Evolutionary conservation across 2,329 filamentous ascomycete species (phyloP).

Genomic region (Aureobasidium mangrovei): DNA sequence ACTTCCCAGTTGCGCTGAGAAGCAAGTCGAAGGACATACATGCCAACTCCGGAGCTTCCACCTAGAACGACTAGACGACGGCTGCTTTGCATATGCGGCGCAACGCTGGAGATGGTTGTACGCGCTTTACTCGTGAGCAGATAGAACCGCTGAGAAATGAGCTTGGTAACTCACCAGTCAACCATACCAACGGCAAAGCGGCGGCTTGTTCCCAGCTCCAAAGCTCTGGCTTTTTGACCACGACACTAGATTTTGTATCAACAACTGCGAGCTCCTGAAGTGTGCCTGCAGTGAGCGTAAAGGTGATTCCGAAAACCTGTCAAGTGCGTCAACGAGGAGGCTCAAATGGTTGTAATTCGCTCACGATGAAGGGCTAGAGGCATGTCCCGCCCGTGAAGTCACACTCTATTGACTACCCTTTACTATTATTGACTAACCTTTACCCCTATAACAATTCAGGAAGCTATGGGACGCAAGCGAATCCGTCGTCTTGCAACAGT

Average conservation of each 20-base stretch:
- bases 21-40: slow-evolving; percentile 27
- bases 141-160: too few species aligned
- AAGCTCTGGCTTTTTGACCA: slow-evolving; percentile 22
- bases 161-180: slow-evolving; percentile 13
- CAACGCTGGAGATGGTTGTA: slow-evolving; percentile 24
- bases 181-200: slow-evolving; percentile 25
- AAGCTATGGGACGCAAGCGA: too few species aligned
- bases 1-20: slow-evolving; percentile 28
- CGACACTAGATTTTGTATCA: slow-evolving; percentile 19
- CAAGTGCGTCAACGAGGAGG: not conserved
- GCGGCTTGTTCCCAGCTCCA: slow-evolving; percentile 27
- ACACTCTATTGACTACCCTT: too few species aligned
- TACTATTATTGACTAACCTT: too few species aligned
- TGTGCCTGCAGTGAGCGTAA: slow-evolving; percentile 21
- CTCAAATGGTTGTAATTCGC: not conserved
- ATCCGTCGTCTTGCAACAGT: too few species aligned
- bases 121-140: slow-evolving; percentile 19
- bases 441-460: too few species aligned
- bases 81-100: slow-evolving; percentile 20
- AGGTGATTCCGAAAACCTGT: slow-evolving; percentile 25
- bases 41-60: slow-evolving; percentile 25
- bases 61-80: slow-evolving; percentile 24
- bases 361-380: not conserved
- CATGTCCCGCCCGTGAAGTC: too few species aligned
- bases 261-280: slow-evolving; percentile 25